These are phyloP conservation scores for Botryotinia narcissicola DNA, from an alignment of 2,329 filamentous ascomycete species.

Conservation along the genomic window DNA sequence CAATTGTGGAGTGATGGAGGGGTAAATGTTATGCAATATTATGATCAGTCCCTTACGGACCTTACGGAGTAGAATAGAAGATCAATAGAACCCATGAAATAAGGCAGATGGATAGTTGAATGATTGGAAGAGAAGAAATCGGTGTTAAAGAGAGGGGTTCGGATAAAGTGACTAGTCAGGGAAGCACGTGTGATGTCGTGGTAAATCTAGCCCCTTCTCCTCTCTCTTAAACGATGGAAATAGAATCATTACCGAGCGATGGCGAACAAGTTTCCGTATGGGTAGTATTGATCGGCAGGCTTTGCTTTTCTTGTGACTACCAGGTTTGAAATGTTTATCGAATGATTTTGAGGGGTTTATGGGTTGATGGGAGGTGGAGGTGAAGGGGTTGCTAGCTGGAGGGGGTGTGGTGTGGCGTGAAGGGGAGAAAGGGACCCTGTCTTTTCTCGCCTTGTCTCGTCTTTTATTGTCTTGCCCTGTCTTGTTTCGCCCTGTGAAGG, in stretches of 20 bases:
- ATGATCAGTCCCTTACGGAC: not conserved
- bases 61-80: not conserved
- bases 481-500: not conserved
- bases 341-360: not conserved
- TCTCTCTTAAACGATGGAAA: not conserved
- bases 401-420: too few species aligned
- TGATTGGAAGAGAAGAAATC: not conserved
- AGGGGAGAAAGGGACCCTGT: not conserved
- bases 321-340: not conserved
- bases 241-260: not conserved
- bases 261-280: not conserved
- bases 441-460: not conserved
- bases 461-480: too few species aligned
- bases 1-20: not conserved
- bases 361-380: not conserved
- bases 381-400: too few species aligned
- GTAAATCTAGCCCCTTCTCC: slow-evolving; percentile 6
- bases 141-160: not conserved
- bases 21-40: not conserved
- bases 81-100: not conserved
- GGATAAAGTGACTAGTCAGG: not conserved
- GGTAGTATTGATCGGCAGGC: not conserved
- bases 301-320: not conserved
- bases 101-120: not conserved
- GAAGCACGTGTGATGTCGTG: not conserved